Conservation (phyloP, 805 yeast species). For the Candida silvicultrix region DNA sequence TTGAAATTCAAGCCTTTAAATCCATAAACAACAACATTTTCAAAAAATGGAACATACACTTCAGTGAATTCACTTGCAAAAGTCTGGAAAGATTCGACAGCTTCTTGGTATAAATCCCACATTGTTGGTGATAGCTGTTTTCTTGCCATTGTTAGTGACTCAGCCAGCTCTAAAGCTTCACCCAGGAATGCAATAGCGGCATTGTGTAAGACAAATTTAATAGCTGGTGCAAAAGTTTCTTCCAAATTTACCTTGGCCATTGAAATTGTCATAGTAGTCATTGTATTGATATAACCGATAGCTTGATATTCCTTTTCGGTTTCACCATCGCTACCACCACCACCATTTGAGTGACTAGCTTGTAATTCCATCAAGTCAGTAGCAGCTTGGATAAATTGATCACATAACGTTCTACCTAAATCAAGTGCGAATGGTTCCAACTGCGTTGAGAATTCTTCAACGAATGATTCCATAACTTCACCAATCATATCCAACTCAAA, state of each 20-base stretch:
- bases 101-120: slow-evolving; percentile 46
- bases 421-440: slow-evolving; percentile 82
- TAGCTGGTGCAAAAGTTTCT: slow-evolving; percentile 49
- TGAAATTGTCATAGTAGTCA: slow-evolving; percentile 66
- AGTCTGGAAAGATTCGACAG: slow-evolving; percentile 48
- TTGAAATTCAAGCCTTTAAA: slow-evolving; percentile 25
- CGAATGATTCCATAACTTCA: slow-evolving; percentile 93
- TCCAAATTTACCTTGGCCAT: slow-evolving; percentile 54
- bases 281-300: slow-evolving; percentile 59
- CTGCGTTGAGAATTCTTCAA: slow-evolving; percentile 80
- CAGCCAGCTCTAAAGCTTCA: slow-evolving; percentile 59
- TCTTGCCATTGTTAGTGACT: slow-evolving; percentile 45
- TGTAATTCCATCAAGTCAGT: slow-evolving; percentile 44
- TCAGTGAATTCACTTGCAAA: slow-evolving; percentile 57
- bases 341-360: slow-evolving; percentile 5
- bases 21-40: slow-evolving; percentile 45
- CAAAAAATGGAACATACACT: slow-evolving; percentile 49
- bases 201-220: slow-evolving; percentile 51
- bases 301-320: slow-evolving; percentile 67
- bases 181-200: slow-evolving; percentile 55
- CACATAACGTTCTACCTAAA: slow-evolving; percentile 50
- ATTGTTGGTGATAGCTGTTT: slow-evolving; percentile 40
- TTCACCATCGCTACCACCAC: slow-evolving; percentile 20
- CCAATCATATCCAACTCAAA: slow-evolving; percentile 83
- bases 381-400: slow-evolving; percentile 54